A percentile compares a stretch with the other conserved stretches of the same genome.
Evolutionary conservation across 2,329 filamentous ascomycete genomes (phyloP).

Genomic region (Kalaharituber pfeilii): DNA sequence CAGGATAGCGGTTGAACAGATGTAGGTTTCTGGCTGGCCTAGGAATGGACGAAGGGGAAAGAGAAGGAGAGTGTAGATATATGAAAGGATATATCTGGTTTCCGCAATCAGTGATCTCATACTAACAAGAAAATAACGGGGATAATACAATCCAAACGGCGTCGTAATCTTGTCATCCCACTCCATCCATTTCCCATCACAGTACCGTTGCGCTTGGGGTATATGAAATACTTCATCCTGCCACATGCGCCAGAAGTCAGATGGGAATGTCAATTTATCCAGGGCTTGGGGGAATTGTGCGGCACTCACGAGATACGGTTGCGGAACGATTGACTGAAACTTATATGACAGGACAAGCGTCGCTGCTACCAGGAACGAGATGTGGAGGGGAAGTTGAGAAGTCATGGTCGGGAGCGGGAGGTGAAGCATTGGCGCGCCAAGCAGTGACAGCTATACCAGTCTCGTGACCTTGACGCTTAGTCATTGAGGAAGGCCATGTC

Average conservation of each 20-base stretch:
- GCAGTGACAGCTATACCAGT: too few species aligned
- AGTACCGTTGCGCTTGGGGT: constrained; percentile 79
- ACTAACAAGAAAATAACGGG: constrained; percentile 20
- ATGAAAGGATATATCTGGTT: constrained; percentile 29
- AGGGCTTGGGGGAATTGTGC: not conserved
- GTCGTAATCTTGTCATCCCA: constrained; percentile 99
- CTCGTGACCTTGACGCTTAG: too few species aligned
- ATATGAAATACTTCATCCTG: constrained; percentile 82
- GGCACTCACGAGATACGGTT: constrained; percentile 35
- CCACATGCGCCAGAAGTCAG: too few species aligned
- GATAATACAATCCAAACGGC: constrained; percentile 70
- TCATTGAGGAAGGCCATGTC: too few species aligned
- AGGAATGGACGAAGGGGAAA: constrained; percentile 16
- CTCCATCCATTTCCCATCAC: constrained; percentile 49
- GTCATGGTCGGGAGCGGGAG: too few species aligned
- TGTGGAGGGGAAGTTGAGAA: constrained; percentile 10
- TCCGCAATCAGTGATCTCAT: too few species aligned
- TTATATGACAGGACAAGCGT: constrained; percentile 17
- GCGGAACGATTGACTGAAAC: constrained; percentile 30
- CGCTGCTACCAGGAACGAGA: constrained; percentile 6
- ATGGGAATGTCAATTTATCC: not conserved
- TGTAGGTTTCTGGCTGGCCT: constrained; percentile 1
- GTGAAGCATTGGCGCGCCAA: too few species aligned
- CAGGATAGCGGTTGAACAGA: constrained; percentile 17
- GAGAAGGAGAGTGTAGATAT: constrained; percentile 25